A percentile compares a stretch with the other conserved stretches of the same genome.
Conservation (phyloP, 208 protist species). For the Trypanosoma platydactyli region DNA sequence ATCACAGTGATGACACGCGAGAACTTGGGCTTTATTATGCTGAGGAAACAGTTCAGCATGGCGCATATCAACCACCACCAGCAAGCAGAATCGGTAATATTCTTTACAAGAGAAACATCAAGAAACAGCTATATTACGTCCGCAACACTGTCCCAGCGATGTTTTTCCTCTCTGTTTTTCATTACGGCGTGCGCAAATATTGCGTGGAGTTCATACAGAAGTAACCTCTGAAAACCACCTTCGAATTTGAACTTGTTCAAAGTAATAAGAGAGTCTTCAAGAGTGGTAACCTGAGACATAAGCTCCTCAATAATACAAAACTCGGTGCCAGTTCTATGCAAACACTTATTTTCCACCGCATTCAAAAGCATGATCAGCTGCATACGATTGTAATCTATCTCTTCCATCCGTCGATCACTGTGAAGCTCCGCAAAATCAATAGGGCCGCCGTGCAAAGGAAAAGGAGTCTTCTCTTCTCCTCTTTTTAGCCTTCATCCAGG, state of each 20-base stretch:
- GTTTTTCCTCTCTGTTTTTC: slow-evolving; percentile 5
- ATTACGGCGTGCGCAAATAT: neutral
- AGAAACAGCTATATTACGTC: slow-evolving; percentile 14
- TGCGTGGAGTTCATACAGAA: slow-evolving; percentile 11
- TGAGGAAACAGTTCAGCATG: slow-evolving; percentile 16
- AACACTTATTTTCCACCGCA: neutral
- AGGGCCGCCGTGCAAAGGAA: slow-evolving; percentile 12
- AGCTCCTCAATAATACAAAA: slow-evolving; percentile 10
- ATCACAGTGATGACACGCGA: slow-evolving; percentile 9
- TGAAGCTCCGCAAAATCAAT: slow-evolving; percentile 14
- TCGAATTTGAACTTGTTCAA: slow-evolving; percentile 20
- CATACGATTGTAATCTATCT: slow-evolving; percentile 27
- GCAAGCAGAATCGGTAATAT: neutral
- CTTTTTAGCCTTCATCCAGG: slow-evolving; percentile 4
- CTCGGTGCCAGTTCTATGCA: neutral
- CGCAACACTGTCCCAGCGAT: slow-evolving; percentile 1
- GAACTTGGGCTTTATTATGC: neutral
- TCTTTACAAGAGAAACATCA: slow-evolving; percentile 14
- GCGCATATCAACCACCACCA: slow-evolving; percentile 21
- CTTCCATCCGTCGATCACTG: slow-evolving; percentile 9
- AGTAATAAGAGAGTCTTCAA: slow-evolving; percentile 18
- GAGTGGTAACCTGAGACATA: slow-evolving; percentile 15
- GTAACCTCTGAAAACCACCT: neutral
- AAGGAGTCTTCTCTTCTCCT: slow-evolving; percentile 9
- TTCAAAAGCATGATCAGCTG: slow-evolving; percentile 19